Conservation (phyloP, 2,329 filamentous ascomycete genomes). For the Nectriaceae sp. region DNA sequence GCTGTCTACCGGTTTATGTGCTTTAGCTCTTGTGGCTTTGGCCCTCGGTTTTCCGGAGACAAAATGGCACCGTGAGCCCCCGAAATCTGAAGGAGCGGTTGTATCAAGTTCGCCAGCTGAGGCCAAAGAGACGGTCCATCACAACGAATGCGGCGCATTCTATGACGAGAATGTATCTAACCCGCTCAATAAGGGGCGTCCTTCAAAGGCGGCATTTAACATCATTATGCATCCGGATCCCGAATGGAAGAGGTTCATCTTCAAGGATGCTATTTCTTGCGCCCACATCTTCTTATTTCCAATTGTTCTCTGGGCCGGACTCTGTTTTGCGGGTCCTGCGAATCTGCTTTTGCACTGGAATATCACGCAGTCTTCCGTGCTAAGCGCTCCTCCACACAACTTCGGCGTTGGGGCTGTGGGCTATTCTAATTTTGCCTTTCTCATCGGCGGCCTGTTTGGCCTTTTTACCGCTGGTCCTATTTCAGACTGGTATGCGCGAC, state of each 20-base stretch:
- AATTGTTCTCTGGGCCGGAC: conserved; percentile 9
- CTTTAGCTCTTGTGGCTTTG: neutral
- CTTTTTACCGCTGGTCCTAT: conserved; percentile 44
- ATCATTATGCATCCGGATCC: neutral
- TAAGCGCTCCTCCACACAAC: conserved; percentile 14
- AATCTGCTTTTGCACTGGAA: conserved; percentile 8
- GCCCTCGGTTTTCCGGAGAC: conserved; percentile 2
- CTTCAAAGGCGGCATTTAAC: neutral
- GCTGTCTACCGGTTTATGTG: neutral
- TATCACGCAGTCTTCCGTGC: conserved; percentile 9
- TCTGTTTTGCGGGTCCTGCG: conserved; percentile 12
- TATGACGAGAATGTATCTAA: neutral
- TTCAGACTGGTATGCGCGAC: conserved; percentile 44
- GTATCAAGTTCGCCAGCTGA: too few relatives aligned
- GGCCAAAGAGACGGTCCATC: too few relatives aligned
- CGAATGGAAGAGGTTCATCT: neutral
- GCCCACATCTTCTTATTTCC: conserved; percentile 6
- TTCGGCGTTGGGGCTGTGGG: conserved; percentile 26
- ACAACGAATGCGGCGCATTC: too few relatives aligned
- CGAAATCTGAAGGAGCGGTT: neutral
- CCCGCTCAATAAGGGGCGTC: neutral
- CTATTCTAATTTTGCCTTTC: conserved; percentile 50
- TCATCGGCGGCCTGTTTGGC: conserved; percentile 43
- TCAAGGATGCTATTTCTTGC: neutral
- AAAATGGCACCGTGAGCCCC: neutral